Evolutionary conservation across 768 basidiomycete species (phyloP).

Genomic region (Pisolithus orientalis): DNA sequence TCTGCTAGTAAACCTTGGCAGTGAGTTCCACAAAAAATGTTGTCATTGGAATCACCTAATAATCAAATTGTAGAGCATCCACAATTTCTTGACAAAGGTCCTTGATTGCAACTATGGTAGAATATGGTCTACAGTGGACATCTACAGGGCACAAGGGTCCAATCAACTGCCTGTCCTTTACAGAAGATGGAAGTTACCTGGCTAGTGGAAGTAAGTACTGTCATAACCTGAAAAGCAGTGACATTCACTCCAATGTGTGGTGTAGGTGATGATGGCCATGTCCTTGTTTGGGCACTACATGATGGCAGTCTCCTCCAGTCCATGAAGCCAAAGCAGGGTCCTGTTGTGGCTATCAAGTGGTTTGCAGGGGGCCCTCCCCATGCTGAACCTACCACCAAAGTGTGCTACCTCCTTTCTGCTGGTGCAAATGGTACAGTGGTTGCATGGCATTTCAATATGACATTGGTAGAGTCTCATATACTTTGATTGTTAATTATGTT

Average conservation of each 20-base stretch:
- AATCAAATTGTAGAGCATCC: no score
- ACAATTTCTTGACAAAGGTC: no score
- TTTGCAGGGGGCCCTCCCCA: background rate
- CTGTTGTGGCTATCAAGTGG: background rate
- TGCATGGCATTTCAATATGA: background rate
- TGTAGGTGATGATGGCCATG: slow-evolving; percentile 2
- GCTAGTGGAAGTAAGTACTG: slow-evolving; percentile 2
- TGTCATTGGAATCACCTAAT: no score
- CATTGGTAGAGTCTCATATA: no score
- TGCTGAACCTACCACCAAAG: no score
- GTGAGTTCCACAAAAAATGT: no score
- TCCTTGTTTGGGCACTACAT: background rate
- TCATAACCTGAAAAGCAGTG: background rate
- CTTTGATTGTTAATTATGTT: background rate
- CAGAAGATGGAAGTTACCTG: background rate
- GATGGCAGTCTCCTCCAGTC: background rate
- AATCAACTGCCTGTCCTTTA: background rate
- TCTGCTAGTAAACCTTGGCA: no score
- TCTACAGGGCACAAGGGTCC: background rate
- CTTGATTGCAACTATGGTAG: no score
- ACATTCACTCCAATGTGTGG: background rate
- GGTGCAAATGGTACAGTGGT: slow-evolving; percentile 2
- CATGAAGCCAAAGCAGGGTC: slow-evolving; percentile 2
- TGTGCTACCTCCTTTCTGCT: background rate
- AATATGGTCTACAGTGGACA: background rate